Conservation (phyloP, 805 yeast species). For the Wickerhamomyces hampshirensis region DNA sequence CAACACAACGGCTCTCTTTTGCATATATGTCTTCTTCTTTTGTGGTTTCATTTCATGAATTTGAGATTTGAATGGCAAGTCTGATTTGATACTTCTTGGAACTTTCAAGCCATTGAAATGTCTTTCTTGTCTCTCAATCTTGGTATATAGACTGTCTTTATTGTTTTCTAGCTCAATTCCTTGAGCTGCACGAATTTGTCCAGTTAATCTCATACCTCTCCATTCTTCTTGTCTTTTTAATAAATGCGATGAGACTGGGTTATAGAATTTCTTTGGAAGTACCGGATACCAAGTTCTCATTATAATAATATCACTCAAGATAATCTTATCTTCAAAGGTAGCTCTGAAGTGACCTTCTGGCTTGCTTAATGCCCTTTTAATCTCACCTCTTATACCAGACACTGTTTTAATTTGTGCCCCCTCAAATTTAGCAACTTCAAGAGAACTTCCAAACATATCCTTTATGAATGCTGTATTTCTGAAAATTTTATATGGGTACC, state of each 20-base stretch:
- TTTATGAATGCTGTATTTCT: slow-evolving; percentile 95
- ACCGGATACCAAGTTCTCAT: slow-evolving; percentile 98
- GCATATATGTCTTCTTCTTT: slow-evolving; percentile 73
- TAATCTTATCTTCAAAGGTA: slow-evolving; percentile 90
- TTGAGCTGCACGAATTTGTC: slow-evolving; percentile 80
- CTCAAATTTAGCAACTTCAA: slow-evolving; percentile 96
- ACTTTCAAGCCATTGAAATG: slow-evolving; percentile 84
- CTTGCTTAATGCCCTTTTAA: slow-evolving; percentile 86
- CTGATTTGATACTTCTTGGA: slow-evolving; percentile 70
- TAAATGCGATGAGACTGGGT: slow-evolving; percentile 91
- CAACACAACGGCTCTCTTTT: slow-evolving; percentile 89
- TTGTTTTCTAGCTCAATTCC: slow-evolving; percentile 58
- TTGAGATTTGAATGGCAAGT: slow-evolving; percentile 90
- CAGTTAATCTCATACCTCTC: slow-evolving; percentile 96
- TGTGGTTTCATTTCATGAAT: slow-evolving; percentile 85
- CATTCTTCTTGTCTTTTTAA: slow-evolving; percentile 75
- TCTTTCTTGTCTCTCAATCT: slow-evolving; percentile 80
- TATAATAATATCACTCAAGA: slow-evolving; percentile 85
- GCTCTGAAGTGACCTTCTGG: slow-evolving; percentile 97
- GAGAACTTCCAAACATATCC: slow-evolving; percentile 88
- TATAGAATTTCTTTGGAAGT: slow-evolving; percentile 82
- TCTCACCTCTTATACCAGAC: slow-evolving; percentile 96
- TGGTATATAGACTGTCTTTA: slow-evolving; percentile 49
- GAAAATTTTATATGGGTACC: slow-evolving; percentile 89
- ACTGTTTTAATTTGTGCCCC: slow-evolving; percentile 97